Conservation (phyloP, 139 green algal genomes). For the Micromonas pusilla region DNA sequence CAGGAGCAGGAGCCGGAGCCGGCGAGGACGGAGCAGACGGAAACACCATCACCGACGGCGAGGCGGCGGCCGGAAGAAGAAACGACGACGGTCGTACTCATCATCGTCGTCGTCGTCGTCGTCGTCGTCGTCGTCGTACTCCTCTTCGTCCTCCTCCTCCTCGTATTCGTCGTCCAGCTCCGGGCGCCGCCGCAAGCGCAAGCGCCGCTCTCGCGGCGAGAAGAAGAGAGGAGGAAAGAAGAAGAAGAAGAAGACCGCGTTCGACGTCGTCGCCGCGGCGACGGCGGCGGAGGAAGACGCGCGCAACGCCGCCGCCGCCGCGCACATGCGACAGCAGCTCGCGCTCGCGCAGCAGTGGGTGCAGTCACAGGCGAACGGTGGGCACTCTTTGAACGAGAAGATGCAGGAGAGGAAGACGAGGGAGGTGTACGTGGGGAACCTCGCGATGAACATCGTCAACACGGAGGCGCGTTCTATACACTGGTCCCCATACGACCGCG, state of each 20-base stretch:
- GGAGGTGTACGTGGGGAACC: slow-evolving; percentile 83
- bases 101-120: neutral
- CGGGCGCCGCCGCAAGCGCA: slow-evolving; percentile 31
- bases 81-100: neutral
- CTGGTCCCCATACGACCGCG: too few relatives aligned
- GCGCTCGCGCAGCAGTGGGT: slow-evolving; percentile 48
- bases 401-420: slow-evolving; percentile 51
- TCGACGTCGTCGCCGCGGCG: too few relatives aligned
- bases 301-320: too few relatives aligned
- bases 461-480: too few relatives aligned
- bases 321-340: slow-evolving; percentile 48
- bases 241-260: neutral
- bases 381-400: slow-evolving; percentile 15
- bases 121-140: neutral
- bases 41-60: neutral
- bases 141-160: neutral
- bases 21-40: neutral
- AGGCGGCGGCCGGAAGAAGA: too few relatives aligned
- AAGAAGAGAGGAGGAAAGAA: slow-evolving; percentile 32
- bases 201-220: slow-evolving; percentile 38
- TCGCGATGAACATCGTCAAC: slow-evolving; percentile 30
- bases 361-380: slow-evolving; percentile 32
- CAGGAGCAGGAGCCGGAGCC: slow-evolving; percentile 7
- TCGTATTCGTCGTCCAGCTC: neutral
- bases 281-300: too few relatives aligned